These are phyloP conservation scores for Coemansia pectinata DNA, from an alignment of 192 early-diverging fungal genomes.

Conservation along the genomic window DNA sequence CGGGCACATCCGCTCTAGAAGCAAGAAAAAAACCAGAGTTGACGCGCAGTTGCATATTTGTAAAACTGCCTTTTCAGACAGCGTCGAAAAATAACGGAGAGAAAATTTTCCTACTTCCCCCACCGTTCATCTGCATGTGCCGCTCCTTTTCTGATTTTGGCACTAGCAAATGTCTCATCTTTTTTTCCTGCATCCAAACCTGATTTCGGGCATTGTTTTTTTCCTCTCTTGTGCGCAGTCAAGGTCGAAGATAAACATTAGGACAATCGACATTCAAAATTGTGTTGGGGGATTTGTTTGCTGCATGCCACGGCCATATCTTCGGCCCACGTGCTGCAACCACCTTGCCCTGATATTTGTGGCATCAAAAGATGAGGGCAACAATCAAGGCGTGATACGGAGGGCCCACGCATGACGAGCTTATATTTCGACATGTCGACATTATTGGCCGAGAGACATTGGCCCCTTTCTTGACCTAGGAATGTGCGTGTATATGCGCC, in stretches of 20 bases:
- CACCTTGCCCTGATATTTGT: neutral
- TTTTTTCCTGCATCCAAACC: neutral
- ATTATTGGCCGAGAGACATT: neutral
- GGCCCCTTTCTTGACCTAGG: neutral
- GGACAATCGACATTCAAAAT: neutral
- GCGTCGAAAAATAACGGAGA: neutral
- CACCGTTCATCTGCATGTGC: neutral
- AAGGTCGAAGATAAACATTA: neutral
- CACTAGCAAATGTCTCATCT: neutral
- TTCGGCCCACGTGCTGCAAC: slow-evolving; percentile 6
- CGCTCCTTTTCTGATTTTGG: neutral
- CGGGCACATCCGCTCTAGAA: neutral
- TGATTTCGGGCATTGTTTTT: slow-evolving; percentile 4
- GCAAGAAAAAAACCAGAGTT: neutral
- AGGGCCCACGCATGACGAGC: neutral
- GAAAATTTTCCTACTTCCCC: neutral
- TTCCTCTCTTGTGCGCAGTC: neutral
- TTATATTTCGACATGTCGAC: neutral
- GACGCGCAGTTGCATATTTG: neutral
- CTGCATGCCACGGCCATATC: slow-evolving; percentile 3
- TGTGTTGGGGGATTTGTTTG: neutral
- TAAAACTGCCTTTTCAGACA: neutral
- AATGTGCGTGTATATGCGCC: neutral
- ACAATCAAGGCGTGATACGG: neutral
- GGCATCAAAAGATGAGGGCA: neutral